These are phyloP conservation scores for Jacaranda copaia DNA, from an alignment of 257 asterid species.

Conservation along the genomic window DNA sequence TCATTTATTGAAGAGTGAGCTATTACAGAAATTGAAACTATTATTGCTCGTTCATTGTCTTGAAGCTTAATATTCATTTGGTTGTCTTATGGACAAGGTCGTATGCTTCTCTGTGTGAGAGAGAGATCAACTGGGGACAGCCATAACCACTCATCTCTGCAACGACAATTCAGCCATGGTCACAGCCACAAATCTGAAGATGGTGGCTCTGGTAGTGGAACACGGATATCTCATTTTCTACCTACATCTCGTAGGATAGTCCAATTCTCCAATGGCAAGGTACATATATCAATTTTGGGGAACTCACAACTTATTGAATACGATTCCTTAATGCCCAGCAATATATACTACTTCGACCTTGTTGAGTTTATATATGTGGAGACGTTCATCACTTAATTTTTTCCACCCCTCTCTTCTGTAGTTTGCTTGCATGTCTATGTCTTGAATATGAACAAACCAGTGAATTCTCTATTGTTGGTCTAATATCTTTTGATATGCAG, in stretches of 20 bases:
- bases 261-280: slow-evolving; percentile 98
- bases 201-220: slow-evolving; percentile 78
- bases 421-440: slow-evolving; percentile 16
- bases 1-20: neutral
- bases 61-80: slow-evolving; percentile 21
- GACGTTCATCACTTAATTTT: slow-evolving; percentile 5
- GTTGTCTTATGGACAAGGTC: slow-evolving; percentile 59
- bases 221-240: slow-evolving; percentile 92
- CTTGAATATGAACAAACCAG: neutral
- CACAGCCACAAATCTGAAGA: slow-evolving; percentile 87
- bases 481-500: neutral
- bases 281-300: slow-evolving; percentile 29
- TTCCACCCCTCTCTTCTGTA: neutral
- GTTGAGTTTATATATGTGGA: neutral
- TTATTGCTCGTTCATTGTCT: slow-evolving; percentile 20
- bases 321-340: neutral
- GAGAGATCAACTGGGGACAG: slow-evolving; percentile 83
- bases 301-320: neutral
- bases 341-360: neutral
- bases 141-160: slow-evolving; percentile 83
- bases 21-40: neutral
- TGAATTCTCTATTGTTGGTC: slow-evolving; percentile 10
- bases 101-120: slow-evolving; percentile 99
- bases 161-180: slow-evolving; percentile 95
- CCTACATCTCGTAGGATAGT: slow-evolving; percentile 99